Evolutionary conservation across 2,329 filamentous ascomycete genomes (phyloP), one percentile per base, ranked within the genome.

Genomic region (Clarireedia paspali): DNA sequence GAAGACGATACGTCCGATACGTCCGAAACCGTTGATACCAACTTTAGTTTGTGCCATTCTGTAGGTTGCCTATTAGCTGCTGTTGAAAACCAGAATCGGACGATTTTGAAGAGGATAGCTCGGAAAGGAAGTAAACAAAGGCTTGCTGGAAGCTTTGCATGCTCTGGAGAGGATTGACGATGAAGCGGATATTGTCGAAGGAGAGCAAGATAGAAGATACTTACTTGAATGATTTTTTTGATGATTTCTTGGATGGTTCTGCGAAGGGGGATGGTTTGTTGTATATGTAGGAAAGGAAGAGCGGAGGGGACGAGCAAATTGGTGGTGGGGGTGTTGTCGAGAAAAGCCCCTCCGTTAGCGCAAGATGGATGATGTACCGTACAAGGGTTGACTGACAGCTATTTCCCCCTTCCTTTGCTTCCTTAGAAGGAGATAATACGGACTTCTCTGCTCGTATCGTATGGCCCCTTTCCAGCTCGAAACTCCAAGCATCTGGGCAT

Each of bases 11-110:
- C 94, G 89, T 72, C 94, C 94, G 78, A 99, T 99, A 78, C 94
- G 91, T 81, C 94, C 94, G 83, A 99, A 99, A 77, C 94, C 92
- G 88, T 96, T 97, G 87, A 96, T 96, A 76, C 91, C 91, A 74
- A 95, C 89, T 85, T 95, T 83, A 74, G 80, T 74, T 50, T 65
- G 68, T 73, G 72, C 70, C 76, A 81, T 81, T 63, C 69, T 79
- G 20, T 3, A 26, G 14, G 44, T 15, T 15, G 10, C 65, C 26
- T 47, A 48, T 56, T 56, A 47, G 42, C 69, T 67, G 40, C 27
- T 57, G 52, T 12, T 26, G 47, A 38, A 38, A 55, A 39, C 36
- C 12, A 6, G 38, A 34, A 26, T 27, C 48, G 15, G 40, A 26
- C 44, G 59, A 61, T 60, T 63, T 56, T 57, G 36, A 39, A 54